Percentiles rank a stretch among this genome's conserved stretches.
Conservation (phyloP, 192 early-diverging fungal genomes). For the Linnemannia zychae region DNA sequence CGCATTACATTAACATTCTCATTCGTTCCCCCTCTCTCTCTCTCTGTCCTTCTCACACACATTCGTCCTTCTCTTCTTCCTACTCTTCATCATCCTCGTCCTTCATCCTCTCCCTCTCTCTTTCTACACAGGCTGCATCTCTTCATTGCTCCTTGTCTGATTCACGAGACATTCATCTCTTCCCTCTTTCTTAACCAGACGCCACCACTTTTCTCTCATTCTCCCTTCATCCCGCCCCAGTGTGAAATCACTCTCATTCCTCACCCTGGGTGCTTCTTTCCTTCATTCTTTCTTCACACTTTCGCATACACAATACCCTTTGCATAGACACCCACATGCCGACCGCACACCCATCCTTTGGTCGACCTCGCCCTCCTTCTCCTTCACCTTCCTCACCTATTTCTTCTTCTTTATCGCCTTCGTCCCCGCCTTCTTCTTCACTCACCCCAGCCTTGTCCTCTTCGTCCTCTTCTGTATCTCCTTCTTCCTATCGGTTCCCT, state of each 20-base stretch:
- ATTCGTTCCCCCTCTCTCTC: not conserved
- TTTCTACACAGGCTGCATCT: not conserved
- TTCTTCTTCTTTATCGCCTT: slow-evolving; percentile 5
- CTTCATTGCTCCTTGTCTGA: not conserved
- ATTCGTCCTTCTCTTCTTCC: not conserved
- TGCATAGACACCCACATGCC: slow-evolving; percentile 6
- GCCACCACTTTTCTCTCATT: not conserved
- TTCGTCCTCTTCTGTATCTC: not conserved
- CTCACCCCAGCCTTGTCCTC: not conserved
- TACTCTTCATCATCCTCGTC: not conserved
- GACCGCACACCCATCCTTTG: slow-evolving; percentile 18
- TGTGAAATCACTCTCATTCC: not conserved
- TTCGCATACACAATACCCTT: not conserved
- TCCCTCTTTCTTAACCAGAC: not conserved
- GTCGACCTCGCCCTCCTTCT: slow-evolving; percentile 1
- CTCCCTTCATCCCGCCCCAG: not conserved
- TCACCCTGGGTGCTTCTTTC: not conserved
- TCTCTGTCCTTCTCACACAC: not conserved
- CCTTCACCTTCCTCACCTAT: not conserved
- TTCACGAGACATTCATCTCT: not conserved
- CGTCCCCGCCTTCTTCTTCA: slow-evolving; percentile 6
- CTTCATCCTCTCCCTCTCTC: not conserved
- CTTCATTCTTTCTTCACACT: not conserved
- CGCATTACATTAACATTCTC: not conserved
- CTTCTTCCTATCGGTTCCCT: slow-evolving; percentile 14